Evolutionary conservation across 2,329 filamentous ascomycete genomes (phyloP), one percentile per base, ranked within the genome.

Genomic region (Colletotrichum chrysophilum): DNA sequence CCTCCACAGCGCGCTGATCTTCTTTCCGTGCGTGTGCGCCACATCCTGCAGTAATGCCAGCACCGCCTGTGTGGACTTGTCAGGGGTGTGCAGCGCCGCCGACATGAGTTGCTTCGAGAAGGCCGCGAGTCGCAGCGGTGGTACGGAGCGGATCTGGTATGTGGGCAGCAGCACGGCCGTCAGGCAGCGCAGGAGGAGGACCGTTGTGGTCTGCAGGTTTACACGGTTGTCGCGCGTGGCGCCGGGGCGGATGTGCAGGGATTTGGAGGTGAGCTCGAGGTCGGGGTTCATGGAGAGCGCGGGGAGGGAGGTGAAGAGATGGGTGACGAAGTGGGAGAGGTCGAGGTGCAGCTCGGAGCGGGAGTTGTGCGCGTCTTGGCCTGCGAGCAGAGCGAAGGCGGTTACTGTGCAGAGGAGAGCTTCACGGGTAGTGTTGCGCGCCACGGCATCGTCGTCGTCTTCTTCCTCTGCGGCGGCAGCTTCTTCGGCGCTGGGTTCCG

Each of bases 121-220:
- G 13, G 96, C 95, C 14, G 95, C 96, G n/a, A 98, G 89, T 18
- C 96, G 93, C 24, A 96, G 85, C 0, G 96, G 96, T 1, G 97
- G 95, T 4, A 96, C 90, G 74, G 94, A 89, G 81, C 94, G 91
- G 80, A 95, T 88, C 84, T 94, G 91, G 85, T 93, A 92, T 62
- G 92, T 87, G 1, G 96, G 95, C 1, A 98, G 89, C 24, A 99
- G 92, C 36, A 96, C 91, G 3, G 94, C 93, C 7, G 95, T 94
- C 7, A 99, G 89, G 67, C 95, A 97, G 78, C 96, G 94, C 76
- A 98, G 91, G 69, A 99, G 92, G 30, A 99, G 93, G 21, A 98
- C 96, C 3, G 96, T 97, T 0, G 96, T 98, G 1, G 97, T 99
- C 81, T 98, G 94, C 71, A 98, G 93, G 86, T 99, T 98, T 86